Percentiles rank a stretch among this genome's conserved stretches.
These are phyloP conservation scores for Singerocomus rubriflavus DNA, from an alignment of 1,284 basidiomycete genomes.

Conservation along the genomic window DNA sequence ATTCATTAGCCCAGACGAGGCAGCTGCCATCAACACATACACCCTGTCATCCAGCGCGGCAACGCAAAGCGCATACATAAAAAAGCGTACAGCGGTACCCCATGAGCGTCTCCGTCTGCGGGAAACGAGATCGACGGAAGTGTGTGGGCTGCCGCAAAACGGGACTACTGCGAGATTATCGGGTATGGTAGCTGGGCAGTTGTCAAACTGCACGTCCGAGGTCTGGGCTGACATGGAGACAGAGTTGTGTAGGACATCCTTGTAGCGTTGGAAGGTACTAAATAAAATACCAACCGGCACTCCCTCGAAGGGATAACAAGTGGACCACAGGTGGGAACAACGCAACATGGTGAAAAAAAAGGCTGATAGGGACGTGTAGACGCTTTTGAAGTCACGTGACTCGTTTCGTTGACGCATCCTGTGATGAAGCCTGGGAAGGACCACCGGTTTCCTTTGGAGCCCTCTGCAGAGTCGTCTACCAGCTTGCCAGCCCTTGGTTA, in stretches of 20 bases:
- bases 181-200: too few relatives aligned
- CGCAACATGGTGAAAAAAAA: conserved; percentile 10
- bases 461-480: too few relatives aligned
- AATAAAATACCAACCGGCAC: conserved; percentile 3
- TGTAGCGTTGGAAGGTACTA: conserved; percentile 10
- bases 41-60: conserved; percentile 13
- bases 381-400: too few relatives aligned
- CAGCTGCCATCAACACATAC: conserved; percentile 7
- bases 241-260: conserved; percentile 1
- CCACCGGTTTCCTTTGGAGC: too few relatives aligned
- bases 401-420: background rate
- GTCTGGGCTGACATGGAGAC: conserved; percentile 7
- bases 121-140: background rate
- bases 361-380: too few relatives aligned
- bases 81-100: conserved; percentile 9
- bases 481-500: too few relatives aligned
- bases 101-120: conserved; percentile 4
- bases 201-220: too few relatives aligned
- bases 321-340: conserved; percentile 2
- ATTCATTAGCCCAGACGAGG: conserved; percentile 12
- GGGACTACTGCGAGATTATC: conserved; percentile 4
- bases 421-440: too few relatives aligned
- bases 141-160: background rate
- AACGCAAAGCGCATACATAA: conserved; percentile 5
- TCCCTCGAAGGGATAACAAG: conserved; percentile 7